A percentile compares a stretch with the other conserved stretches of the same genome.
Evolutionary conservation across 2,329 filamentous ascomycete species (phyloP).

Genomic region (Talaromyces sp.): DNA sequence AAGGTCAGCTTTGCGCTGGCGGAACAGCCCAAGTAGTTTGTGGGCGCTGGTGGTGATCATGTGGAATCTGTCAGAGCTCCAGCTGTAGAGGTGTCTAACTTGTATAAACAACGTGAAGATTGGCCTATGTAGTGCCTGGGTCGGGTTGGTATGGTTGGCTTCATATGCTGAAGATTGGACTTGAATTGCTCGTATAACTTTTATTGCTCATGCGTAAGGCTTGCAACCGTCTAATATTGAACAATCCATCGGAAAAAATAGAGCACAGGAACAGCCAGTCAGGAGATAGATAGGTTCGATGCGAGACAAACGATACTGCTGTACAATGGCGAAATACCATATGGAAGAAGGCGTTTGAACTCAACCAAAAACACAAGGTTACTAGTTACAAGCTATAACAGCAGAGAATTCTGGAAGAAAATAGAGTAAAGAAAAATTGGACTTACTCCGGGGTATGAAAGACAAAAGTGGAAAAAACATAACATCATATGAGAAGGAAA

Average conservation of each 20-base stretch:
- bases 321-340: constrained; percentile 13
- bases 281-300: background rate
- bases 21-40: background rate
- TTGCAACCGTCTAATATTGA: constrained; percentile 1
- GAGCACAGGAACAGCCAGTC: background rate
- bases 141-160: background rate
- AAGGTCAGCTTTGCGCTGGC: background rate
- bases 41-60: background rate
- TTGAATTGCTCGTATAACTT: background rate
- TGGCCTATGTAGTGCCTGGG: background rate
- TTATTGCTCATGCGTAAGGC: background rate
- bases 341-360: background rate
- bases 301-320: constrained; percentile 13
- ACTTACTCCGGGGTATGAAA: constrained; percentile 9
- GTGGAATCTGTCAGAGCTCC: background rate
- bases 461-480: constrained; percentile 4
- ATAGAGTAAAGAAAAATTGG: background rate
- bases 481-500: constrained; percentile 5
- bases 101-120: too few relatives aligned
- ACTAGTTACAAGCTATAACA: constrained; percentile 10
- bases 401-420: background rate
- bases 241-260: background rate
- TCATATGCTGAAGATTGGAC: background rate
- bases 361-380: background rate
- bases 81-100: too few relatives aligned